Percentiles rank a stretch among this genome's conserved stretches.
phyloP scores from a whole-genome alignment of 2,329 filamentous ascomycete species.

The Chaetomiaceae sp. region DNA sequence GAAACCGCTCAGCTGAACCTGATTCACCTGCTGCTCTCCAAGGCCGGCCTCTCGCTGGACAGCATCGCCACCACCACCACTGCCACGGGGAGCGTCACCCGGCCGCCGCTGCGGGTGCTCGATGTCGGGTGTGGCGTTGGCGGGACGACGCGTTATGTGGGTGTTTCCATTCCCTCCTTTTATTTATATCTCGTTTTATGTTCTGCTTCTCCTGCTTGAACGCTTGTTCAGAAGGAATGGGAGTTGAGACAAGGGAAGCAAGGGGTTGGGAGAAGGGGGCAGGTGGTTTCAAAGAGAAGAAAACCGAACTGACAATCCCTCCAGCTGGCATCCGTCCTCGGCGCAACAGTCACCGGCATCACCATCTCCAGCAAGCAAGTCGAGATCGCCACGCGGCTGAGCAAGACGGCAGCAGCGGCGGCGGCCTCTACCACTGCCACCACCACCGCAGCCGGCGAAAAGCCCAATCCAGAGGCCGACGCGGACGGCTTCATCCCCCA shows the following conservation, averaged over 20 bases:
- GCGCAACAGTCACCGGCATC: constrained; percentile 52
- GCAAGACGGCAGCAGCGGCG: constrained; percentile 24
- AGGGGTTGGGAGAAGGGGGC: no score
- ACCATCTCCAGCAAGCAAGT: constrained; percentile 57
- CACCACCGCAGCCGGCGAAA: background rate
- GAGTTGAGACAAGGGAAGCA: no score
- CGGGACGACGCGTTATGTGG: constrained; percentile 53
- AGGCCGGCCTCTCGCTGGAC: constrained; percentile 33
- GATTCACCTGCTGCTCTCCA: constrained; percentile 50
- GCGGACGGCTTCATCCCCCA: constrained; percentile 34
- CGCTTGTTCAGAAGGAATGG: no score
- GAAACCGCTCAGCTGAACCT: constrained; percentile 54
- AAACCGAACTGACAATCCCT: no score
- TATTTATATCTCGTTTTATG: no score
- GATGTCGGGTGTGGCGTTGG: constrained; percentile 59
- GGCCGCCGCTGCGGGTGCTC: constrained; percentile 37
- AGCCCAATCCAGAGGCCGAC: no score
- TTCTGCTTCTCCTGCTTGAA: no score
- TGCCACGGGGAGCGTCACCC: background rate
- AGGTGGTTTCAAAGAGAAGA: no score
- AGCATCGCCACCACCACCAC: background rate
- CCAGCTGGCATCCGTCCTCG: constrained; percentile 47
- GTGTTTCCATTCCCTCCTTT: no score
- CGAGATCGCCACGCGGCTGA: constrained; percentile 51
- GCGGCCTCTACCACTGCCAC: constrained; percentile 5